Evolutionary conservation across 2,329 filamentous ascomycete species (phyloP).

Genomic region (Didymella keratinophila): DNA sequence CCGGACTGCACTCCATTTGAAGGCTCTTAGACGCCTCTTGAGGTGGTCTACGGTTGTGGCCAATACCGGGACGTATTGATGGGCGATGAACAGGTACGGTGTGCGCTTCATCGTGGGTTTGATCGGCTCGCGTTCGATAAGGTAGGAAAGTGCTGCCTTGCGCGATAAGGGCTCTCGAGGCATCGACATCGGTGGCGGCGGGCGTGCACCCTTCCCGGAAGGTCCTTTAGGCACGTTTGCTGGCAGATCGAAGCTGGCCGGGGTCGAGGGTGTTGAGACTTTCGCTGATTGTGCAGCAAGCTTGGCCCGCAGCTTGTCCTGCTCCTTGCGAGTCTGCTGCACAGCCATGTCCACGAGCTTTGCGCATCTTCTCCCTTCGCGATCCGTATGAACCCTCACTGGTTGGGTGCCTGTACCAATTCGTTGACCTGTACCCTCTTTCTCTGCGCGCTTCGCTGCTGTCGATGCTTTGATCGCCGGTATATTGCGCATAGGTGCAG

Average conservation of each 20-base stretch:
- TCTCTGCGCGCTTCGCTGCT: slow-evolving; percentile 81
- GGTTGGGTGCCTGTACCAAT: slow-evolving; percentile 71
- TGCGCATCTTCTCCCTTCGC: slow-evolving; percentile 83
- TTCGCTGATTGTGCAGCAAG: slow-evolving; percentile 39
- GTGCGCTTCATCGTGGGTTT: slow-evolving; percentile 74
- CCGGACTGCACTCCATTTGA: slow-evolving; percentile 80
- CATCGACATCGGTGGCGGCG: slow-evolving; percentile 47
- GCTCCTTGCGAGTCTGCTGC: slow-evolving; percentile 70
- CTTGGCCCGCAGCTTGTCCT: slow-evolving; percentile 55
- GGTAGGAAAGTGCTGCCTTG: slow-evolving; percentile 57
- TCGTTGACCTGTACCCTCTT: slow-evolving; percentile 77
- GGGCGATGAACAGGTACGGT: slow-evolving; percentile 91
- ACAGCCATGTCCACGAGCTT: slow-evolving; percentile 79
- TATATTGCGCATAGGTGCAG: slow-evolving; percentile 59
- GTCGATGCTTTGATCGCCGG: slow-evolving; percentile 72
- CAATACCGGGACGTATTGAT: slow-evolving; percentile 85
- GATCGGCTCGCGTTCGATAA: slow-evolving; percentile 71
- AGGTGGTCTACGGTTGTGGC: slow-evolving; percentile 86
- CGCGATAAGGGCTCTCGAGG: slow-evolving; percentile 53
- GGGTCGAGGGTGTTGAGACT: slow-evolving; percentile 29
- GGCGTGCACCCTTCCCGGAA: slow-evolving; percentile 61
- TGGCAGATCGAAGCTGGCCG: slow-evolving; percentile 65
- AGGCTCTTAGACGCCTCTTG: slow-evolving; percentile 86
- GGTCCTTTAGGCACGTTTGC: slow-evolving; percentile 89
- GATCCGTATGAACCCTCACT: slow-evolving; percentile 86